Conservation (phyloP, 2,329 filamentous ascomycete genomes). For the Epichloe coenophiala region DNA sequence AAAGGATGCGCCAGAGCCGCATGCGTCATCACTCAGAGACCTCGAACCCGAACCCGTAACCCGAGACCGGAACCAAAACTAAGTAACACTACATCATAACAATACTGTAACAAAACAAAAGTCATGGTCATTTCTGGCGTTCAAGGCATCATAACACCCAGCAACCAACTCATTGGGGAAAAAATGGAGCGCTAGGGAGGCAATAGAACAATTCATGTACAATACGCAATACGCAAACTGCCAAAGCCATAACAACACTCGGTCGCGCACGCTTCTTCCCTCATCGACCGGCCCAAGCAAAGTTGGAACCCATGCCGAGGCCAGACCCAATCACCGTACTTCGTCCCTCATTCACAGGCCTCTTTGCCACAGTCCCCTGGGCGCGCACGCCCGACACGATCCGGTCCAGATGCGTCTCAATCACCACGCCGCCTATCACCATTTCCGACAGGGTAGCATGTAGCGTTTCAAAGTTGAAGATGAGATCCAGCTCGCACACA, state of each 20-base stretch:
- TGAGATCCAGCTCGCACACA: slow-evolving; percentile 93
- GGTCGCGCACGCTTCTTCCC: no score
- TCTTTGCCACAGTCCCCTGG: slow-evolving; percentile 65
- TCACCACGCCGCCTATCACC: slow-evolving; percentile 87
- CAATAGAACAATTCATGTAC: not conserved
- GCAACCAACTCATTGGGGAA: not conserved
- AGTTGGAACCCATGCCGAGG: slow-evolving; percentile 42
- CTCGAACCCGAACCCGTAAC: slow-evolving; percentile 14
- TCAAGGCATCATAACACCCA: not conserved
- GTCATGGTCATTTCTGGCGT: not conserved
- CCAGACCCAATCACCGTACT: slow-evolving; percentile 32
- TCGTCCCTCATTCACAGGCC: slow-evolving; percentile 60
- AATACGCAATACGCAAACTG: not conserved
- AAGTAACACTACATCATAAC: not conserved
- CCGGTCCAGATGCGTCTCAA: slow-evolving; percentile 80
- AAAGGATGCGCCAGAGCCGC: slow-evolving; percentile 22
- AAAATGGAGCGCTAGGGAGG: not conserved
- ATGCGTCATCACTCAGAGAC: slow-evolving; percentile 11
- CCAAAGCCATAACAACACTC: not conserved
- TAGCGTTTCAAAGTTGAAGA: slow-evolving; percentile 97
- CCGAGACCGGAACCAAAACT: slow-evolving; percentile 11
- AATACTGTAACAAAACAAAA: not conserved
- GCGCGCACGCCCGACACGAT: slow-evolving; percentile 74
- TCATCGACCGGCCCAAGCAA: slow-evolving; percentile 37
- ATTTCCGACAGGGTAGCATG: slow-evolving; percentile 86